A percentile compares a stretch with the other conserved stretches of the same genome.
Evolutionary conservation across 2,329 filamentous ascomycete genomes (phyloP).

Genomic region (Colletotrichum lentis): DNA sequence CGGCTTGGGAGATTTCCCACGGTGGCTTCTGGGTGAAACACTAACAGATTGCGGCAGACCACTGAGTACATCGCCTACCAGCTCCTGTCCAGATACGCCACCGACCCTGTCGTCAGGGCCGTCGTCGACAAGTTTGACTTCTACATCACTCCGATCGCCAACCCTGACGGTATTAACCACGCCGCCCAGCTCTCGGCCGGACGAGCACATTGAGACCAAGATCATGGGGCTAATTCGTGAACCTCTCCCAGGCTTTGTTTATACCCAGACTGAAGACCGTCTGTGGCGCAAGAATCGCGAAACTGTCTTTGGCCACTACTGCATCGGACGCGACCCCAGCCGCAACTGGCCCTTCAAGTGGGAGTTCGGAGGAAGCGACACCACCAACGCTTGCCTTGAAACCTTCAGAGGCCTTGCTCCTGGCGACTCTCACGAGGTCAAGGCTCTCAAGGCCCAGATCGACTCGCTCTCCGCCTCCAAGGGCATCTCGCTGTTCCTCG

Average conservation of each 20-base stretch:
- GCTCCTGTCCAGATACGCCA: slow-evolving; percentile 51
- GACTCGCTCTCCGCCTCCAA: slow-evolving; percentile 52
- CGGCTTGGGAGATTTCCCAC: slow-evolving; percentile 39
- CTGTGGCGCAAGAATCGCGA: slow-evolving; percentile 64
- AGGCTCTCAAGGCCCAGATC: slow-evolving; percentile 56
- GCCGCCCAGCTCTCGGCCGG: background rate
- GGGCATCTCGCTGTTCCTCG: slow-evolving; percentile 68
- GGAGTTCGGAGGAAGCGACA: slow-evolving; percentile 55
- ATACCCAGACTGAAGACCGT: slow-evolving; percentile 56
- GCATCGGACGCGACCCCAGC: slow-evolving; percentile 62
- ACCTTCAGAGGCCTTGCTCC: slow-evolving; percentile 53
- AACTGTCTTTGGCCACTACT: slow-evolving; percentile 46
- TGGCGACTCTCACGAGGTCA: slow-evolving; percentile 57
- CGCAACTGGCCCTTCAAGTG: slow-evolving; percentile 63
- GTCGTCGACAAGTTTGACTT: slow-evolving; percentile 66
- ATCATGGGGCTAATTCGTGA: background rate
- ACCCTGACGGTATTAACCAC: slow-evolving; percentile 54
- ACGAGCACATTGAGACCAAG: too few relatives aligned
- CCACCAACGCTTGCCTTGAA: slow-evolving; percentile 58
- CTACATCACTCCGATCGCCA: slow-evolving; percentile 59
- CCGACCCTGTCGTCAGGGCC: slow-evolving; percentile 48
- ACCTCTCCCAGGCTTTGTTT: slow-evolving; percentile 52
- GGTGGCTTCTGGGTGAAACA: rapidly evolving
- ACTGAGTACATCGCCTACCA: slow-evolving; percentile 58
- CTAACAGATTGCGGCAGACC: slow-evolving; percentile 45